Evolutionary conservation across 2,329 filamentous ascomycete genomes (phyloP).

Genomic region (Akanthomyces lecanii): DNA sequence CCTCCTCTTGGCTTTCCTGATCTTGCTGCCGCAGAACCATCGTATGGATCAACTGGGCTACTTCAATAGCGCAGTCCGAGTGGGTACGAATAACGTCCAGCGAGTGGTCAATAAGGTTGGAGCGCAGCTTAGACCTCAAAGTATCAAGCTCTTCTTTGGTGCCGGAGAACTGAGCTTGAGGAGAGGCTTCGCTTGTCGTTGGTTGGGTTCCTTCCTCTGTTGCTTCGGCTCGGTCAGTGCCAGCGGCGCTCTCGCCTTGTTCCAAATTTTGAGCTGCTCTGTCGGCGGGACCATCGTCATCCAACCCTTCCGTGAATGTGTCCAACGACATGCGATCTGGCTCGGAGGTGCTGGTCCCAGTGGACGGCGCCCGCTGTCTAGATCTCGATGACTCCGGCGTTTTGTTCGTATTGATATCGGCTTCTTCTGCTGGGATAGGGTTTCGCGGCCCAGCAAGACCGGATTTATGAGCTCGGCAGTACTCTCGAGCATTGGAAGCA

Average conservation of each 20-base stretch:
- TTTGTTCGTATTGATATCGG: conserved; percentile 47
- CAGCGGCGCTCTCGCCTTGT: not conserved
- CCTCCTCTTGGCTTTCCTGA: conserved; percentile 60
- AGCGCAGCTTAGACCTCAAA: conserved; percentile 66
- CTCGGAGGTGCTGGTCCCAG: conserved; percentile 26
- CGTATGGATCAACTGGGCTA: conserved; percentile 79
- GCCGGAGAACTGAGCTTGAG: conserved; percentile 19
- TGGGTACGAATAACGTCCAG: conserved; percentile 87
- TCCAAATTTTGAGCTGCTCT: conserved; percentile 15
- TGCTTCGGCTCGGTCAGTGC: not conserved
- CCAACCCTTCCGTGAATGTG: conserved; percentile 27
- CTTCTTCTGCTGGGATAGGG: conserved; percentile 61
- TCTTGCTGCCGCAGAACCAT: conserved; percentile 59
- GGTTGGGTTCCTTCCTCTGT: not conserved
- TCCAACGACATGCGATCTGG: conserved; percentile 38
- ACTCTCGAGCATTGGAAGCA: conserved; percentile 59
- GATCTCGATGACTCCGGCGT: conserved; percentile 29
- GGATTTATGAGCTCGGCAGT: conserved; percentile 62
- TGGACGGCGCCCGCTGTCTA: conserved; percentile 23
- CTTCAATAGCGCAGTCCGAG: conserved; percentile 81
- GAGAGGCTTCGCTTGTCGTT: not conserved
- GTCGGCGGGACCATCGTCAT: conserved; percentile 25
- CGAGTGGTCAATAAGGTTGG: conserved; percentile 80
- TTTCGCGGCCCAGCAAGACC: conserved; percentile 58
- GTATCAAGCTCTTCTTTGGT: conserved; percentile 75